These are phyloP conservation scores for Zoysia pacifica DNA, from an alignment of 176 grass and related monocot species.

Conservation along the genomic window DNA sequence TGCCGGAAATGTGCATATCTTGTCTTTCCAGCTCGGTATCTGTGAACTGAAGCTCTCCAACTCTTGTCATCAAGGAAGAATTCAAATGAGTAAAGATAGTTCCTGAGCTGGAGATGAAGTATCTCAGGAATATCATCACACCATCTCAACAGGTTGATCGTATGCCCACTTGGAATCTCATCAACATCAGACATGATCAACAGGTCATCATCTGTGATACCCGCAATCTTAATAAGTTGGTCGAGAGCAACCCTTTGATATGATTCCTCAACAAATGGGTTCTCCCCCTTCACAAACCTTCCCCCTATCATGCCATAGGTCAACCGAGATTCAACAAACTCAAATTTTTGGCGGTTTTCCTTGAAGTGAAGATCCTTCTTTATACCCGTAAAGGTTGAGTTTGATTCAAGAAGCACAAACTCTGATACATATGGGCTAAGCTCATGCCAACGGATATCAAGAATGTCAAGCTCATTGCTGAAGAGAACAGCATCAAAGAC, in stretches of 20 bases:
- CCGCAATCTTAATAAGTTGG: slow-evolving; percentile 73
- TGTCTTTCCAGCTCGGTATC: slow-evolving; percentile 70
- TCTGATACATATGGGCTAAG: slow-evolving; percentile 80
- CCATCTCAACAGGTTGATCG: slow-evolving; percentile 80
- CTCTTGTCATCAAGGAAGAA: slow-evolving; percentile 80
- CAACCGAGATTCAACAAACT: slow-evolving; percentile 74
- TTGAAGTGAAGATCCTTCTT: slow-evolving; percentile 74
- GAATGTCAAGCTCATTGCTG: slow-evolving; percentile 86
- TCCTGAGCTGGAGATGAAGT: slow-evolving; percentile 79
- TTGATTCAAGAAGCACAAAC: slow-evolving; percentile 82
- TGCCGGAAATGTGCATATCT: slow-evolving; percentile 81
- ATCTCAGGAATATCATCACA: slow-evolving; percentile 71
- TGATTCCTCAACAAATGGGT: slow-evolving; percentile 90
- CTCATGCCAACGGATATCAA: slow-evolving; percentile 86
- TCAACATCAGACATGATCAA: slow-evolving; percentile 97
- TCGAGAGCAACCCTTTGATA: slow-evolving; percentile 86
- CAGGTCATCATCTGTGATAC: slow-evolving; percentile 73
- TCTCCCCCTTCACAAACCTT: slow-evolving; percentile 84
- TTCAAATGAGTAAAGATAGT: slow-evolving; percentile 88
- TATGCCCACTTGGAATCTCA: slow-evolving; percentile 88
- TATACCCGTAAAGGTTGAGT: slow-evolving; percentile 86
- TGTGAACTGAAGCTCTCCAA: slow-evolving; percentile 84
- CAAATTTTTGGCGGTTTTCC: slow-evolving; percentile 54
- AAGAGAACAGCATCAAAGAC: slow-evolving; percentile 87
- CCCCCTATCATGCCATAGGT: slow-evolving; percentile 81